These are phyloP conservation scores for Zymoseptoria tritici DNA, from an alignment of 2,329 filamentous ascomycete species.

Conservation along the genomic window DNA sequence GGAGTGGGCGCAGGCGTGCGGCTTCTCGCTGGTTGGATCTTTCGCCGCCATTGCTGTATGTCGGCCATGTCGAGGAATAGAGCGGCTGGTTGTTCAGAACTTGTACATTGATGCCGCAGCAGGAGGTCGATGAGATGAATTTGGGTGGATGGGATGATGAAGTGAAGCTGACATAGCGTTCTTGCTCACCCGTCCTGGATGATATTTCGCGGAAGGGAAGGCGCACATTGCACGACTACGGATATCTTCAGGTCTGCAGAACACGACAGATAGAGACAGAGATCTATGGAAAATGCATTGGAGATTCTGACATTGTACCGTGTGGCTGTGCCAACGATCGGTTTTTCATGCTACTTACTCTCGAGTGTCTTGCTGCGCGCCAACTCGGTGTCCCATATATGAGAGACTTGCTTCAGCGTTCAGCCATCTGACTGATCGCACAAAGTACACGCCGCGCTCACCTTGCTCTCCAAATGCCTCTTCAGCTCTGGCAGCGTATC, in stretches of 20 bases:
- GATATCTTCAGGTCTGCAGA: too few relatives aligned
- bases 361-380: not conserved
- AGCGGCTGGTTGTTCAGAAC: not conserved
- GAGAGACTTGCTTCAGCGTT: too few relatives aligned
- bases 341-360: not conserved
- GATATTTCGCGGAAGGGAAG: not conserved
- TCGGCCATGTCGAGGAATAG: constrained; percentile 22
- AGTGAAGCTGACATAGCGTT: constrained; percentile 6
- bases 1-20: constrained; percentile 20
- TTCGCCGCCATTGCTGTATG: constrained; percentile 31
- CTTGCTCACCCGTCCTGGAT: not conserved
- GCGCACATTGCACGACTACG: not conserved
- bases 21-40: constrained; percentile 26
- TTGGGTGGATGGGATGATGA: not conserved
- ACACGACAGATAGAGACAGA: not conserved
- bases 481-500: not conserved
- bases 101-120: not conserved
- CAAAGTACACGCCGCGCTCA: not conserved
- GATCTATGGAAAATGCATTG: not conserved
- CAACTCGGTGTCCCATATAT: not conserved
- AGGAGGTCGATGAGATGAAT: not conserved
- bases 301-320: not conserved
- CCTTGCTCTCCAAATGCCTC: not conserved
- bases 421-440: not conserved
- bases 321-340: not conserved